phyloP scores from a whole-genome alignment of 2,329 filamentous ascomycete species.

The Rhinocladiella similis region DNA sequence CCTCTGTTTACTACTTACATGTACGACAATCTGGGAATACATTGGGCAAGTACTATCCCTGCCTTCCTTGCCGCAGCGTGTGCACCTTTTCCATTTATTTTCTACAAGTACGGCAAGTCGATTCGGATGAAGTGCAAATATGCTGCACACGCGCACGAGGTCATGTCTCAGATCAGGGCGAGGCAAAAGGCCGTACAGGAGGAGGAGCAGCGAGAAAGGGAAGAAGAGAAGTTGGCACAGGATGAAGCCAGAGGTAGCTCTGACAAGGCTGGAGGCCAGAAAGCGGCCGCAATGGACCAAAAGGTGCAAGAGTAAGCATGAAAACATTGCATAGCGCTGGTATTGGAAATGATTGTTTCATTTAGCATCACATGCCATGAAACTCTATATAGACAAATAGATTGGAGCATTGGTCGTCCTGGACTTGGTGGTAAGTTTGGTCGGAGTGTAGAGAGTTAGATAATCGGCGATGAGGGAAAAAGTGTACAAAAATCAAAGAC shows the following conservation, averaged over 20 bases:
- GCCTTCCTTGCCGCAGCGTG: conserved; percentile 48
- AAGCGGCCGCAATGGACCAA: too few species aligned
- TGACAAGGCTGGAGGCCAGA: background rate
- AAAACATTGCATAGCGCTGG: too few species aligned
- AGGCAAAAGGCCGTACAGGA: conserved; percentile 7
- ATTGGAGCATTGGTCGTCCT: too few species aligned
- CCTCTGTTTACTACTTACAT: conserved; percentile 50
- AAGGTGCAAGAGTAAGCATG: too few species aligned
- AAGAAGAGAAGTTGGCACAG: background rate
- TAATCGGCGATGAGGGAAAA: too few species aligned
- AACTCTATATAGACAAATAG: too few species aligned
- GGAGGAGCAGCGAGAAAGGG: background rate
- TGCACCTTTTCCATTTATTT: conserved; percentile 46
- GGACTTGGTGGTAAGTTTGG: too few species aligned
- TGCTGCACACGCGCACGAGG: conserved; percentile 37
- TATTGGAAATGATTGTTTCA: too few species aligned
- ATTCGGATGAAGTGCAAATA: conserved; percentile 46
- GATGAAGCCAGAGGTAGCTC: background rate
- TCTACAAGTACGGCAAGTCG: conserved; percentile 43
- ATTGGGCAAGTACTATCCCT: conserved; percentile 49
- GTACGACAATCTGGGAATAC: conserved; percentile 47
- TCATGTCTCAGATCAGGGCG: conserved; percentile 28
- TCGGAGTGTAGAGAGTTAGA: too few species aligned
- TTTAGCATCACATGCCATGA: too few species aligned
- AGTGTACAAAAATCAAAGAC: too few species aligned